phyloP scores from a whole-genome alignment of 2,329 filamentous ascomycete species.

The Trichophyton verrucosum region DNA sequence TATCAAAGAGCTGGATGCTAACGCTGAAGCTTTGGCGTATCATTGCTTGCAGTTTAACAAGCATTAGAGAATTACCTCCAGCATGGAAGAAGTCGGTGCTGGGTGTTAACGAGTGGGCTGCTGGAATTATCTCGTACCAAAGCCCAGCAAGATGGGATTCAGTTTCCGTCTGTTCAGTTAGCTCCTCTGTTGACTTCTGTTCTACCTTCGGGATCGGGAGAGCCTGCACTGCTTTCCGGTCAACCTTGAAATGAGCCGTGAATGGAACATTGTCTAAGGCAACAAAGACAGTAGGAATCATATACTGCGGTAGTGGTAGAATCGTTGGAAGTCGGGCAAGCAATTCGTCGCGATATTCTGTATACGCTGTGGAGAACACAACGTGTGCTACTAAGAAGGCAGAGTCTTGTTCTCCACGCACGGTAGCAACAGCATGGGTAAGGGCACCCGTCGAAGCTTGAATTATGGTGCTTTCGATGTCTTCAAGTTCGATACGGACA shows the following conservation, averaged over 20 bases:
- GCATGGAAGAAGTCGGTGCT: slow-evolving; percentile 16
- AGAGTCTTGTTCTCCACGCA: background rate
- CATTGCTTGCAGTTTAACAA: slow-evolving; percentile 23
- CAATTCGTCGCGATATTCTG: background rate
- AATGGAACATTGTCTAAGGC: slow-evolving; percentile 7
- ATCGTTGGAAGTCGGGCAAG: background rate
- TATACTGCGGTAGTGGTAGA: slow-evolving; percentile 11
- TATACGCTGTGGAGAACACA: background rate
- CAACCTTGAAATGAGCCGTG: slow-evolving; percentile 8
- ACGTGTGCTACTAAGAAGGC: slow-evolving; percentile 6
- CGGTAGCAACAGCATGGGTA: background rate
- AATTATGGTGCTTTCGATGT: slow-evolving; percentile 2
- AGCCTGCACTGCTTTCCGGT: slow-evolving; percentile 4
- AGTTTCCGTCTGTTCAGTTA: background rate
- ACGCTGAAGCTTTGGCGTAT: slow-evolving; percentile 26
- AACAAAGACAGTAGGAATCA: slow-evolving; percentile 8
- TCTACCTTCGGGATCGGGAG: slow-evolving; percentile 7
- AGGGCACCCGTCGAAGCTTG: background rate
- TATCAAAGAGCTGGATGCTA: slow-evolving; percentile 22
- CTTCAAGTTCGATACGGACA: slow-evolving; percentile 15
- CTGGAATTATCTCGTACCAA: slow-evolving; percentile 6
- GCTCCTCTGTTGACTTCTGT: background rate
- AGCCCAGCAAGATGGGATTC: slow-evolving; percentile 1
- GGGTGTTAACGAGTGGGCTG: background rate
- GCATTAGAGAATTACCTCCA: slow-evolving; percentile 21